Evolutionary conservation across 2,329 filamentous ascomycete species (phyloP).

Genomic region (Bipolaris cookei): DNA sequence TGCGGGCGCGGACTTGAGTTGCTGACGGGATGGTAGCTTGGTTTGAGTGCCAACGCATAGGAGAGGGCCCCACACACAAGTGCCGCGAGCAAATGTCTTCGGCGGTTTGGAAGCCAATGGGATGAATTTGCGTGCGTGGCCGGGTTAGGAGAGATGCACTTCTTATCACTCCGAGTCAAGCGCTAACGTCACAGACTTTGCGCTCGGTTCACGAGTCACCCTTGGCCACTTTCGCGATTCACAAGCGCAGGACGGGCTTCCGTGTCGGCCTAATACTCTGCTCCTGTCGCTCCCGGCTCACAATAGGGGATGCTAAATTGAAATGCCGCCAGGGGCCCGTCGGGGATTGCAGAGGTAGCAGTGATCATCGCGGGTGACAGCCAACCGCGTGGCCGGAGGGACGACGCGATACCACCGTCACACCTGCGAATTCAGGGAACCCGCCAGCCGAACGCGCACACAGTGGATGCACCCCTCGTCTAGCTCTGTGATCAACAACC

Average conservation of each 20-base stretch:
- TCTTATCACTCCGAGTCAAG: constrained; percentile 43
- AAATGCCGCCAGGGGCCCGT: constrained; percentile 33
- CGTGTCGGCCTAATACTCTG: constrained; percentile 31
- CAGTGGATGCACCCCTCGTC: constrained; percentile 21
- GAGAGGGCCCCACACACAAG: constrained; percentile 44
- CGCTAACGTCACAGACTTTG: constrained; percentile 28
- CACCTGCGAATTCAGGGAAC: constrained; percentile 20
- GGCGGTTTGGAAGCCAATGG: constrained; percentile 44
- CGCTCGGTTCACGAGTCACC: constrained; percentile 26
- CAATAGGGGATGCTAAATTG: constrained; percentile 30
- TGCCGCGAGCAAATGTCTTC: constrained; percentile 33
- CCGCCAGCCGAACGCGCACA: constrained; percentile 15
- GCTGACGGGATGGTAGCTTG: constrained; percentile 43
- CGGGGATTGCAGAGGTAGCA: constrained; percentile 31
- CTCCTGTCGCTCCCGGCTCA: constrained; percentile 26
- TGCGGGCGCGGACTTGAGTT: constrained; percentile 36
- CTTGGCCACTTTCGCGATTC: constrained; percentile 23
- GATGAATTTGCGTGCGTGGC: constrained; percentile 28
- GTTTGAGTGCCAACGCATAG: constrained; percentile 48
- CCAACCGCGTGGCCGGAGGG: constrained; percentile 20
- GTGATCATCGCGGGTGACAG: constrained; percentile 32
- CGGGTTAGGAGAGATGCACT: constrained; percentile 35
- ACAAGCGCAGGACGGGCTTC: constrained; percentile 24
- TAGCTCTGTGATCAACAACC: constrained; percentile 19
- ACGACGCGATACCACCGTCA: constrained; percentile 32